These are phyloP conservation scores for Coniochaeta sp. DNA, from an alignment of 2,329 filamentous ascomycete genomes.

Conservation along the genomic window DNA sequence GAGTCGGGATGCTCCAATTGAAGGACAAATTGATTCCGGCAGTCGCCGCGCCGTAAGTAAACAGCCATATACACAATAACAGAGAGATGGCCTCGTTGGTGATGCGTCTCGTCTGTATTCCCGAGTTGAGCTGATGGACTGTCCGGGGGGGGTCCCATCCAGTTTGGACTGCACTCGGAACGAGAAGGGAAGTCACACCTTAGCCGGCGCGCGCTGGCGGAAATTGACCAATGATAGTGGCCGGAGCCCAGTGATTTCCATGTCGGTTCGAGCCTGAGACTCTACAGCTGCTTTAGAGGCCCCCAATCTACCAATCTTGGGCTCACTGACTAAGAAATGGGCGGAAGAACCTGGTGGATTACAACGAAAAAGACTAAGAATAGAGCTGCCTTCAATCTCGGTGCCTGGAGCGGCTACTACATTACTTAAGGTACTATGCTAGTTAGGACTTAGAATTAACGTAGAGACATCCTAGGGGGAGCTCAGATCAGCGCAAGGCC, in stretches of 20 bases:
- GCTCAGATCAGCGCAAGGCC: background rate
- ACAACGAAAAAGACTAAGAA: background rate
- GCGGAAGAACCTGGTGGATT: background rate
- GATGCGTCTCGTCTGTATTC: no score
- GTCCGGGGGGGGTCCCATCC: no score
- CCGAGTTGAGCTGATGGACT: background rate
- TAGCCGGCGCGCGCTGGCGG: background rate
- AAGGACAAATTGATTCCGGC: no score
- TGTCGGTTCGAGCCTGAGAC: background rate
- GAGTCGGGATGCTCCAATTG: no score
- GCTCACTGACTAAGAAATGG: background rate
- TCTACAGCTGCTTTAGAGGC: no score
- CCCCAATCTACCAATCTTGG: background rate
- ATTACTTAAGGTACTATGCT: no score
- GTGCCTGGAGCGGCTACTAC: background rate
- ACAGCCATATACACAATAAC: no score
- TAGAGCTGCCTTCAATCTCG: background rate
- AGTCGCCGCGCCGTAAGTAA: no score
- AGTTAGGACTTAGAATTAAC: no score
- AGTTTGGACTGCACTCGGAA: background rate
- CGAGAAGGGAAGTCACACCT: background rate
- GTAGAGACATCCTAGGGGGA: background rate
- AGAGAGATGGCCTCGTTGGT: no score
- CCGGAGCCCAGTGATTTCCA: background rate
- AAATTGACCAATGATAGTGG: background rate